Conservation (phyloP, 75 land plant species). For the Chamaecyparis obtusa region DNA sequence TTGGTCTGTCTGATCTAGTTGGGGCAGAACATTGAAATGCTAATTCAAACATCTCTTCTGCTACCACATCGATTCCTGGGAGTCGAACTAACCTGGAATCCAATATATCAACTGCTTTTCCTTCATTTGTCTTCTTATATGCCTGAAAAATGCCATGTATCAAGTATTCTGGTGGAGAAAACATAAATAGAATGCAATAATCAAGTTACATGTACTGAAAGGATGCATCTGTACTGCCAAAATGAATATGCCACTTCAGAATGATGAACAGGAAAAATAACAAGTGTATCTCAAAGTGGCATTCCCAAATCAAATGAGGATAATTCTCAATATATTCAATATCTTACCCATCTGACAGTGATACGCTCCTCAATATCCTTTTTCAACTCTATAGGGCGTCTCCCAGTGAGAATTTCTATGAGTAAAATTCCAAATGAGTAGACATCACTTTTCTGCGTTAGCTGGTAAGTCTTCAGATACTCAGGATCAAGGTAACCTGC, state of each 20-base stretch:
- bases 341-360: constrained; percentile 90
- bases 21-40: constrained; percentile 86
- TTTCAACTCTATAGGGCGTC: constrained; percentile 83
- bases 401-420: constrained; percentile 79
- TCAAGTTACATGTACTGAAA: background rate
- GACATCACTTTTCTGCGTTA: constrained; percentile 92
- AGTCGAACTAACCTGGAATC: constrained; percentile 57
- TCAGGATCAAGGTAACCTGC: constrained; percentile 98
- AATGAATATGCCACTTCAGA: background rate
- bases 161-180: background rate
- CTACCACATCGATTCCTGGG: constrained; percentile 12
- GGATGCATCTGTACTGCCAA: background rate
- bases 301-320: constrained; percentile 1
- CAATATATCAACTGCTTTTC: constrained; percentile 42
- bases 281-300: background rate
- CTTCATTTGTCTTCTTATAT: constrained; percentile 62
- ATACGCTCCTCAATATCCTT: constrained; percentile 68
- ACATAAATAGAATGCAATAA: background rate
- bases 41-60: constrained; percentile 46
- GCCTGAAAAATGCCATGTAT: constrained; percentile 50
- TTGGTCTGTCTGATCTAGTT: constrained; percentile 61
- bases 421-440: constrained; percentile 89
- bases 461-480: constrained; percentile 86
- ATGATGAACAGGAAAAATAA: background rate
- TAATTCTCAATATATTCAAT: background rate